phyloP scores from a whole-genome alignment of 352 stramenopile species.

The Phytophthora vignae region DNA sequence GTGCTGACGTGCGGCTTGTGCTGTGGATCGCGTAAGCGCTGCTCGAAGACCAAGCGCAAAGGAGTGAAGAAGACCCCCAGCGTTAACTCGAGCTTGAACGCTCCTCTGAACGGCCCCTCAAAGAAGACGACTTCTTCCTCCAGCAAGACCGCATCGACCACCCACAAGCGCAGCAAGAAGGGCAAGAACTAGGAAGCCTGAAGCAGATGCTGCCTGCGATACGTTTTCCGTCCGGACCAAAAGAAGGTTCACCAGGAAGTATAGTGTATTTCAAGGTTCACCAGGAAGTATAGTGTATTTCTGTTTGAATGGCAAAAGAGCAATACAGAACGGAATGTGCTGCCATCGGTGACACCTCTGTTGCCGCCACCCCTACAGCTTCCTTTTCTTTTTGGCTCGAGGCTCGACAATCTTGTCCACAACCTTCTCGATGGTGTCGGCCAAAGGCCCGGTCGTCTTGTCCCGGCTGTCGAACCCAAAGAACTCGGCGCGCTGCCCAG shows the following conservation, averaged over 20 bases:
- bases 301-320: constrained; percentile 13
- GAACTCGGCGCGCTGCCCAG: not conserved
- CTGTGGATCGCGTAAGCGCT: constrained; percentile 60
- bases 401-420: not conserved
- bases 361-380: not conserved
- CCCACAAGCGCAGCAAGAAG: constrained; percentile 43
- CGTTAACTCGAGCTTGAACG: constrained; percentile 28
- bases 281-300: constrained; percentile 19
- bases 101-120: constrained; percentile 23
- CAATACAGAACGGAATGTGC: not conserved
- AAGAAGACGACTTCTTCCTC: constrained; percentile 31
- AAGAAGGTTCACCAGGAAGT: constrained; percentile 10
- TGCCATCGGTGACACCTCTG: not conserved
- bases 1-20: constrained; percentile 66
- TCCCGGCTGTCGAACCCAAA: not conserved
- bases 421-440: not conserved
- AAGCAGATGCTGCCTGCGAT: constrained; percentile 7
- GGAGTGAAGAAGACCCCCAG: constrained; percentile 35
- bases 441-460: not conserved
- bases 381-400: not conserved
- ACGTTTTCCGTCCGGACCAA: constrained; percentile 1
- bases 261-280: constrained; percentile 18
- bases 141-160: constrained; percentile 24
- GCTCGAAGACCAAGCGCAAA: constrained; percentile 59
- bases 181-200: constrained; percentile 39